These are phyloP conservation scores for Pluteus cervinus DNA, from an alignment of 768 basidiomycete species.

Conservation along the genomic window DNA sequence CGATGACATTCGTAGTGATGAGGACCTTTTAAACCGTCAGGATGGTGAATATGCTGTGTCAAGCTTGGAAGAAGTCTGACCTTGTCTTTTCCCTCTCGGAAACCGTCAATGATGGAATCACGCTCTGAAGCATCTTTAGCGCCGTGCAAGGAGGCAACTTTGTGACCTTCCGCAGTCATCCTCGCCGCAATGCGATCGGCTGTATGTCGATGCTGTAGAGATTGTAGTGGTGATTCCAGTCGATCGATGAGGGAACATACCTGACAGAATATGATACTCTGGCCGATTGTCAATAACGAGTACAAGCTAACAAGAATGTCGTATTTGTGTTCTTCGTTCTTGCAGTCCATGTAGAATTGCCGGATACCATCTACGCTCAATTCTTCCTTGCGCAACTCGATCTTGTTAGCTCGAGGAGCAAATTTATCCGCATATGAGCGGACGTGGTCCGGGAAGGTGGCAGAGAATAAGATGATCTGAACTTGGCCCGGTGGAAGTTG, in stretches of 20 bases:
- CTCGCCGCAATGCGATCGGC: conserved; percentile 89
- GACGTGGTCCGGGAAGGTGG: conserved; percentile 94
- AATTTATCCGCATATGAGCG: conserved; percentile 89
- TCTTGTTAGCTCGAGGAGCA: conserved; percentile 93
- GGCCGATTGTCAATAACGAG: conserved; percentile 87
- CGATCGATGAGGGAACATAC: conserved; percentile 43
- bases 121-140: conserved; percentile 88
- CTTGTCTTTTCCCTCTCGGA: conserved; percentile 95
- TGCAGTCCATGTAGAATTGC: conserved; percentile 98
- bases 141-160: conserved; percentile 93
- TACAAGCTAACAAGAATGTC: conserved; percentile 91
- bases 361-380: conserved; percentile 90
- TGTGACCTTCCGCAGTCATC: conserved; percentile 92
- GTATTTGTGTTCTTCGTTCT: conserved; percentile 87
- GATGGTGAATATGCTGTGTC: not conserved
- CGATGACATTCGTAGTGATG: conserved; percentile 98
- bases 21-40: conserved; percentile 38
- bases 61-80: conserved; percentile 29
- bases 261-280: conserved; percentile 98
- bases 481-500: conserved; percentile 50
- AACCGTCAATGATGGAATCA: conserved; percentile 88
- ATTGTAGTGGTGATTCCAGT: too few species aligned
- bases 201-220: conserved; percentile 76
- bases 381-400: conserved; percentile 91
- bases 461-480: conserved; percentile 96